Percentiles rank a stretch among this genome's conserved stretches.
These are phyloP conservation scores for Clohesyomyces aquaticus DNA, from an alignment of 495 filamentous ascomycete genomes.

Conservation along the genomic window DNA sequence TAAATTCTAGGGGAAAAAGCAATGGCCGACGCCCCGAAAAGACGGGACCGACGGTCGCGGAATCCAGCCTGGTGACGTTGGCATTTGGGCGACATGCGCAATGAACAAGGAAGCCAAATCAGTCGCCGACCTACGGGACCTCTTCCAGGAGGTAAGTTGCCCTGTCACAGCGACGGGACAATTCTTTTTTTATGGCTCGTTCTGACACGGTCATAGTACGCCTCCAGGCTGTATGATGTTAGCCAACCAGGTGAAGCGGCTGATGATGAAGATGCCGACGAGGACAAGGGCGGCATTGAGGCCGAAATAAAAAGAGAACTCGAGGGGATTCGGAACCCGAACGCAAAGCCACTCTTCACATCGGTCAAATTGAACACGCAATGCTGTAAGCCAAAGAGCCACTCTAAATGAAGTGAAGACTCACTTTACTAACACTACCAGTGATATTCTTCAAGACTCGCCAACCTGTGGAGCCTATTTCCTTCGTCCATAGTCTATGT, in stretches of 20 bases:
- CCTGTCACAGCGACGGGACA: background rate
- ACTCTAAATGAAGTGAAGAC: background rate
- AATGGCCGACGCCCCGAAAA: constrained; percentile 45
- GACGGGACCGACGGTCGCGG: constrained; percentile 26
- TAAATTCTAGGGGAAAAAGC: constrained; percentile 43
- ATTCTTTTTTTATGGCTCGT: background rate
- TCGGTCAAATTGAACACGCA: constrained; percentile 72
- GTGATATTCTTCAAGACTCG: constrained; percentile 68
- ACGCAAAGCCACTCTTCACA: constrained; percentile 57
- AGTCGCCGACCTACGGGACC: constrained; percentile 67
- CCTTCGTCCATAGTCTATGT: constrained; percentile 77
- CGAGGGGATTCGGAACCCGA: constrained; percentile 61
- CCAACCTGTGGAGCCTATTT: constrained; percentile 76
- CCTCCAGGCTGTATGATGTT: constrained; percentile 58
- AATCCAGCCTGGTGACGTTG: constrained; percentile 69
- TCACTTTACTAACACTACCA: constrained; percentile 32
- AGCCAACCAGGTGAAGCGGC: constrained; percentile 46
- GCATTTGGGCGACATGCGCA: constrained; percentile 89
- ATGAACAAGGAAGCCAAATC: constrained; percentile 78
- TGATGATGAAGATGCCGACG: constrained; percentile 47
- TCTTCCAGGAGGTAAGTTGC: constrained; percentile 74
- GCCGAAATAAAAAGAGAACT: constrained; percentile 79
- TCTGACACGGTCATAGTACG: constrained; percentile 52
- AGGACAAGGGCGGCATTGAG: constrained; percentile 71
- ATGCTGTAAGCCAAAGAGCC: constrained; percentile 61